phyloP scores from a whole-genome alignment of 441 rosid species.

The Populus hybrid region DNA sequence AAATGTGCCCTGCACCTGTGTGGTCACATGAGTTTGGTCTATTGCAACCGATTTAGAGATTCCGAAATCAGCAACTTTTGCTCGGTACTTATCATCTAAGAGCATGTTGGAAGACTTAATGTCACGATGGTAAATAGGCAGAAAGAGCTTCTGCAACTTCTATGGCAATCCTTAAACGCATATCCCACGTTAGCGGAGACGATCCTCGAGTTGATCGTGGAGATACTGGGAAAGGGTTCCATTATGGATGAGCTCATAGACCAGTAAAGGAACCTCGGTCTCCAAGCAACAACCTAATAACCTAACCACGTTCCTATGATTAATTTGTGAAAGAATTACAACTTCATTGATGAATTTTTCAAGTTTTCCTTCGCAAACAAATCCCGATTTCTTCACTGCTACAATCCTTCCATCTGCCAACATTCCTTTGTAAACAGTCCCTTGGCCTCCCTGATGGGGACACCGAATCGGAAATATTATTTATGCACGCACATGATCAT shows the following conservation, averaged over 20 bases:
- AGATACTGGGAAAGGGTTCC: constrained; percentile 1
- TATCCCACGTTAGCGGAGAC: background rate
- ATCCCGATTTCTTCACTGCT: constrained; percentile 1
- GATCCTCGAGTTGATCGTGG: background rate
- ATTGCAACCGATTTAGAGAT: background rate
- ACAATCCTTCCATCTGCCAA: constrained; percentile 8
- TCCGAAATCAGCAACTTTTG: constrained; percentile 11
- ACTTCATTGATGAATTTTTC: constrained; percentile 4
- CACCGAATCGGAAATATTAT: too few relatives aligned
- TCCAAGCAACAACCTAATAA: constrained; percentile 3
- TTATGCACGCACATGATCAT: too few relatives aligned
- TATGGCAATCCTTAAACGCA: background rate
- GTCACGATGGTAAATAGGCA: constrained; percentile 6
- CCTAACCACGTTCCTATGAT: constrained; percentile 8
- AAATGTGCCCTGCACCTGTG: constrained; percentile 11
- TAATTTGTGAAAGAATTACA: constrained; percentile 2
- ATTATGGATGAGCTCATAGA: constrained; percentile 12
- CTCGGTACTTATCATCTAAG: background rate
- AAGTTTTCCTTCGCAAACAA: background rate
- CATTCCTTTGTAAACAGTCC: constrained; percentile 2
- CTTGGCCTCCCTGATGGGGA: constrained; percentile 6
- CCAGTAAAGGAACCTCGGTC: constrained; percentile 4
- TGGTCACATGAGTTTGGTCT: constrained; percentile 14
- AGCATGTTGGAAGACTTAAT: background rate
- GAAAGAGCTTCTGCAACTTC: constrained; percentile 9